Evolutionary conservation across 169 alveolate species (phyloP).

Genomic region (Plasmodium sp.): DNA sequence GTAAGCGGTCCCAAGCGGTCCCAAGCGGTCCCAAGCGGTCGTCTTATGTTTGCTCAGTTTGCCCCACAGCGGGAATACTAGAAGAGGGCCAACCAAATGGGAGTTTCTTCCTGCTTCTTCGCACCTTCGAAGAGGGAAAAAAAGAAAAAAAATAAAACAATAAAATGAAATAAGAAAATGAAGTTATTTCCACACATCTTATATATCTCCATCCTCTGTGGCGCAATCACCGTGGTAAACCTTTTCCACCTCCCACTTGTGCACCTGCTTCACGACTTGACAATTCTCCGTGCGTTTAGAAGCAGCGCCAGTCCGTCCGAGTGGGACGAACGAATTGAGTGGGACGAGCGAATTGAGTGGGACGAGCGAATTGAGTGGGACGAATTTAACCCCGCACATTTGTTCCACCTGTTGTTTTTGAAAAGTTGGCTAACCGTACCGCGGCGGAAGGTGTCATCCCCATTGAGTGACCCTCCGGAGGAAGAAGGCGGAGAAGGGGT

Average conservation of each 20-base stretch:
- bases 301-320: not conserved
- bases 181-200: conserved; percentile 15
- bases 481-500: not conserved
- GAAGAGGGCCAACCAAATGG: not conserved
- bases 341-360: too few species aligned
- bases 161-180: conserved; percentile 19
- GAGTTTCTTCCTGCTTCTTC: not conserved
- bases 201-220: conserved; percentile 6
- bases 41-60: not conserved
- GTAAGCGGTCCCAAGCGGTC: not conserved
- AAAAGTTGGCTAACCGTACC: not conserved
- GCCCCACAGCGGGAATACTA: not conserved
- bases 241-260: conserved; percentile 21
- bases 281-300: not conserved
- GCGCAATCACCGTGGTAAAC: not conserved
- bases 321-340: too few species aligned
- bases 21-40: not conserved
- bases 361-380: not conserved
- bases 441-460: not conserved
- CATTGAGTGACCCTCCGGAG: not conserved
- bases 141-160: not conserved
- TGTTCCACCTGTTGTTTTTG: not conserved
- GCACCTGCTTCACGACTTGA: not conserved
- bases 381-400: not conserved
- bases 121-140: not conserved